Evolutionary conservation across 1,284 basidiomycete genomes (phyloP).

Genomic region (Fomitiporia mediterranea): DNA sequence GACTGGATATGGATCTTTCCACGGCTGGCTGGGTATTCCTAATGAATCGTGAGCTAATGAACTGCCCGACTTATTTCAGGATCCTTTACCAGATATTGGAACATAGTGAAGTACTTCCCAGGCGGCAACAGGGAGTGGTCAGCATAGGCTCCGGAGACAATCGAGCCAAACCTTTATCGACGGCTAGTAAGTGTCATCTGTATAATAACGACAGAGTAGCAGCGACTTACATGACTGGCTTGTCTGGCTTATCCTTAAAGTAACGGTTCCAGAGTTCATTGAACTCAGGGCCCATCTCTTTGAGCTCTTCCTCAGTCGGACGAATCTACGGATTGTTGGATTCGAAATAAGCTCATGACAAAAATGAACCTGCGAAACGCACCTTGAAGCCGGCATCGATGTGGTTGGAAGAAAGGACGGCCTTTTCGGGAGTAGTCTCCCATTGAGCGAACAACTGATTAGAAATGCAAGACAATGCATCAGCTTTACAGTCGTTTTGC

Average conservation of each 20-base stretch:
- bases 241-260: constrained; percentile 75
- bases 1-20: constrained; percentile 66
- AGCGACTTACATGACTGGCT: constrained; percentile 55
- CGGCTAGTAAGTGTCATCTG: not conserved
- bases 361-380: not conserved
- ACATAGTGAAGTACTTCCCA: constrained; percentile 71
- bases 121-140: constrained; percentile 65
- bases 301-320: constrained; percentile 60
- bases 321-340: constrained; percentile 42
- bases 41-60: not conserved
- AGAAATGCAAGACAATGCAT: not conserved
- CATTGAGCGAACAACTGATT: constrained; percentile 58
- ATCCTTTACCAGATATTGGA: constrained; percentile 56
- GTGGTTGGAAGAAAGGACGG: constrained; percentile 59
- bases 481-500: not conserved
- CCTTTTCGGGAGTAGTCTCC: constrained; percentile 66
- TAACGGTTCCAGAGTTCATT: constrained; percentile 61
- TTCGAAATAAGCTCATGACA: not conserved
- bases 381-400: constrained; percentile 75
- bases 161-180: constrained; percentile 56
- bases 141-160: constrained; percentile 64
- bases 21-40: constrained; percentile 64
- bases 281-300: constrained; percentile 75
- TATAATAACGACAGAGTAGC: too few species aligned
- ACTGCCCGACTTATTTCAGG: too few species aligned